phyloP scores from a whole-genome alignment of 1,284 basidiomycete species.

The Ustilago curta region DNA sequence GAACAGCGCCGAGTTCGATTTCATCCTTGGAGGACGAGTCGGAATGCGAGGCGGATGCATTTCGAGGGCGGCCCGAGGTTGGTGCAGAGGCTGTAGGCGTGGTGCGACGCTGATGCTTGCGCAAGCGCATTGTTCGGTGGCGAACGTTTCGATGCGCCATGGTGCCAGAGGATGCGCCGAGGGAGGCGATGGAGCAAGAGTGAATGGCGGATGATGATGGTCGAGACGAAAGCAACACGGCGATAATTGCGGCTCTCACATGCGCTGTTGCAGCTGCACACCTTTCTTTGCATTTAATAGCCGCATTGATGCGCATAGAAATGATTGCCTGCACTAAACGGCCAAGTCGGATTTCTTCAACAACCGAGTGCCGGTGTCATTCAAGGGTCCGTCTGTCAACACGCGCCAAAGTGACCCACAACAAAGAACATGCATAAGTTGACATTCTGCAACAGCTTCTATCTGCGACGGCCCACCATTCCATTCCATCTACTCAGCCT shows the following conservation, averaged over 20 bases:
- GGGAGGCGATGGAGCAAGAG: background rate
- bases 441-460: background rate
- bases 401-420: background rate
- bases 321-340: too few species aligned
- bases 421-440: background rate
- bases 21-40: conserved; percentile 23
- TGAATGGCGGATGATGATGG: too few species aligned
- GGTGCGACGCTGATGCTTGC: conserved; percentile 24
- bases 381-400: background rate
- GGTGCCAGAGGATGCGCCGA: background rate
- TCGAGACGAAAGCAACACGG: too few species aligned
- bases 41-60: conserved; percentile 19
- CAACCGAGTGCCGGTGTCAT: background rate
- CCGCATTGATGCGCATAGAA: too few species aligned
- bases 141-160: conserved; percentile 33
- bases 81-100: background rate
- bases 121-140: conserved; percentile 37
- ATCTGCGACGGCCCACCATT: background rate
- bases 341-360: too few species aligned
- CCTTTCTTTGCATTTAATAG: too few species aligned
- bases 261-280: too few species aligned
- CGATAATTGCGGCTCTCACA: too few species aligned
- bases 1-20: background rate
- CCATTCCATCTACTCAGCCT: background rate
- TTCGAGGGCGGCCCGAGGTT: background rate